Base-by-base conservation (phyloP, 2,329 filamentous ascomycete genomes). In the Fusarium sp. region DNA sequence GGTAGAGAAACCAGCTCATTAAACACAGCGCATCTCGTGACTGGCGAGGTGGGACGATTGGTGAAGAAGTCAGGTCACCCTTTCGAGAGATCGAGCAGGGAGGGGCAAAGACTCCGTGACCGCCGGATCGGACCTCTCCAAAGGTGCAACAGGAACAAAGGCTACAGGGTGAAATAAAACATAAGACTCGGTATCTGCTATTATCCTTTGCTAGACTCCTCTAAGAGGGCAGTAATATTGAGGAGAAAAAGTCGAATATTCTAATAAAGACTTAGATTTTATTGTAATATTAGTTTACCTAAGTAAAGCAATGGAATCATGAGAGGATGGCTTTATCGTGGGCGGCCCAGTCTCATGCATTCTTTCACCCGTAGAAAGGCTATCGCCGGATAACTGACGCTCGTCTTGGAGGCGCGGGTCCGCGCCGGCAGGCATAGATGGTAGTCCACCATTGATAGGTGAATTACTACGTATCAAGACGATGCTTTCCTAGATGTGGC, bases 1-100 rank as follows among this genome's bases (percentile, higher is more conserved):
- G 37, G 51, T 44, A 37, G 36, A 46, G 46, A 37, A 36, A 44
- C 60, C 58, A 54, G 39, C 55, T 61, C 51, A 60, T 60, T 61
- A 54, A 55, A 58, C 28, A 23, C 39, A 46, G 51, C 27, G 10
- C 53, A 63, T 73, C 65, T 68, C 66, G 48, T 71, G 65, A 72
- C 60, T 37, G 39, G 36, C 12, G 34, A 53, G 18, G 69, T 72
- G 67, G 66, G 56, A 66, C 66, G 71, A 71, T 62, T n/a, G 40
- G 36, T 52, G 53, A 52, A 51, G 18, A 67, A 64, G 68, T 74
- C 71, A 74, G 60, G 40, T 64, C 63, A 73, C 59, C 28, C 37
- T 28, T 60, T 51, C 23, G n/a, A 28, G 15, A 34, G 16, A 34
- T 47, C 28, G 54, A 61, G 46, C 31, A 59, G 39, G 52, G 36